phyloP scores from a whole-genome alignment of 2,329 filamentous ascomycete genomes.

The Xylariaceae sp. region DNA sequence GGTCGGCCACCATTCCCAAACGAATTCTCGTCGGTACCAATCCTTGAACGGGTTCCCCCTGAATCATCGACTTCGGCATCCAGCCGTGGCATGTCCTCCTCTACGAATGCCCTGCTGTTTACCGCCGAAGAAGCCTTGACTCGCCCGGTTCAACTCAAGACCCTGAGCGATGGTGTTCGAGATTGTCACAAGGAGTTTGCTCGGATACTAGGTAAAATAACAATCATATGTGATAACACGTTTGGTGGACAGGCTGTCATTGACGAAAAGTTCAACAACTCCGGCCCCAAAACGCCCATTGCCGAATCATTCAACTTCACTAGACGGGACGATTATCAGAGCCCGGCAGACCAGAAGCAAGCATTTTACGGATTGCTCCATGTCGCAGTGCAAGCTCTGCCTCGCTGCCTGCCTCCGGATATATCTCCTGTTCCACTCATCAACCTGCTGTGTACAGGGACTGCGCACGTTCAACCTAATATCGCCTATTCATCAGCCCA shows the following conservation, averaged over 20 bases:
- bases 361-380: conserved; percentile 93
- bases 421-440: conserved; percentile 92
- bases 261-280: conserved; percentile 87
- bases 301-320: conserved; percentile 89
- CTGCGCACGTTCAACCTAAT: conserved; percentile 86
- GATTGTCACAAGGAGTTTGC: conserved; percentile 90
- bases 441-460: conserved; percentile 92
- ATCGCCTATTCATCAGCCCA: conserved; percentile 90
- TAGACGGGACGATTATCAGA: conserved; percentile 71
- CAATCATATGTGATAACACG: conserved; percentile 90
- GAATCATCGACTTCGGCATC: conserved; percentile 47
- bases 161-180: conserved; percentile 68
- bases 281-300: conserved; percentile 89
- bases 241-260: conserved; percentile 94
- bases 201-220: conserved; percentile 91
- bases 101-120: conserved; percentile 24
- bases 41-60: conserved; percentile 40
- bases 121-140: conserved; percentile 61
- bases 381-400: conserved; percentile 90
- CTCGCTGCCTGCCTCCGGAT: conserved; percentile 84
- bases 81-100: conserved; percentile 27
- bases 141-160: conserved; percentile 53
- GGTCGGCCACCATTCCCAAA: conserved; percentile 79
- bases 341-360: conserved; percentile 75
- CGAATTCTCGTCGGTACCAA: conserved; percentile 44